These are phyloP conservation scores for Persicaria maculosa DNA, from an alignment of 148 eudicot species.

Conservation along the genomic window DNA sequence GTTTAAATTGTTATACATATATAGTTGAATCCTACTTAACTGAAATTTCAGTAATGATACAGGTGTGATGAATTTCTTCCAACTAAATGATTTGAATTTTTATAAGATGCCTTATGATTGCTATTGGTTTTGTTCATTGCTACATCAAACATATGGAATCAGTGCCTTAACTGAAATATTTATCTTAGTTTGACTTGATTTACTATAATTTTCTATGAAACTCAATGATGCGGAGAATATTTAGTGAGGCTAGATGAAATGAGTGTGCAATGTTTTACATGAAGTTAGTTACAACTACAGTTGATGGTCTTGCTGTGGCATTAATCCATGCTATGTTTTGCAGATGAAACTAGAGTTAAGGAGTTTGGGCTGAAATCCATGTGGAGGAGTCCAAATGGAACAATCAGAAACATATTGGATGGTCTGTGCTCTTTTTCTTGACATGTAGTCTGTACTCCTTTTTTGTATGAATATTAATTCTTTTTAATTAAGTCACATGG, in stretches of 20 bases:
- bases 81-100: neutral
- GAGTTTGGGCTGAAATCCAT: slow-evolving; percentile 64
- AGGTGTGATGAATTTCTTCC: neutral
- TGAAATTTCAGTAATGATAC: neutral
- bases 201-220: neutral
- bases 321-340: slow-evolving; percentile 12
- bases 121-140: neutral
- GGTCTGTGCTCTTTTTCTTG: slow-evolving; percentile 26
- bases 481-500: neutral
- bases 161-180: neutral
- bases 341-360: slow-evolving; percentile 68
- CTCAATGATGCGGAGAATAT: neutral
- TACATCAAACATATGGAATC: neutral
- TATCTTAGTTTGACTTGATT: neutral
- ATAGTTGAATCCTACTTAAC: neutral
- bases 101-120: neutral
- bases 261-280: neutral
- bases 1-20: neutral
- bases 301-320: neutral
- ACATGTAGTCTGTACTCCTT: slow-evolving; percentile 19
- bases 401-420: slow-evolving; percentile 66
- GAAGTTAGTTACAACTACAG: neutral
- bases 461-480: neutral
- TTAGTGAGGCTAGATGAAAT: neutral
- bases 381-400: slow-evolving; percentile 86